Evolutionary conservation across 371 early-diverging fungal genomes (phyloP), one percentile per base, ranked within the genome.

Genomic region (Saksenaea oblongispora): DNA sequence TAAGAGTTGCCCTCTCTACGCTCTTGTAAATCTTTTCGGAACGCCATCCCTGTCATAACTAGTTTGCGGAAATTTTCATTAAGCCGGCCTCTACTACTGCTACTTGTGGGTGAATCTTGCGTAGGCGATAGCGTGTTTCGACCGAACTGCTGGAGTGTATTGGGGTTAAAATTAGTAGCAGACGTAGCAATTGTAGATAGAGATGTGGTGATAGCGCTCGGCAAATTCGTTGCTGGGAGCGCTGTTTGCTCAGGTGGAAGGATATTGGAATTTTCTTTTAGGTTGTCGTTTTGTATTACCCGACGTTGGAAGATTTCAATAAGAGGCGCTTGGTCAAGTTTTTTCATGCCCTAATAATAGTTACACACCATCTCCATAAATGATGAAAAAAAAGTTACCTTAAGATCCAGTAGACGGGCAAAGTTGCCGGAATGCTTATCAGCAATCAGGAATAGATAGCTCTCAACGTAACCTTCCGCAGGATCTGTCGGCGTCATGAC

Each of bases 401-500:
- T 97, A n/a, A 97, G 78, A n/a, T 90, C 91, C 62, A 96, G 73
- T 31, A 95, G 80, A 35, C 86, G 85, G 36, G 87, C 87, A 59
- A 95, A 94, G 27, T 85, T 85, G 27, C 75, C 75, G 3, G 82
- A 61, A 42, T 88, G 85, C 4, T 83, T 85, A 42, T 91, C 93
- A 0, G 87, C 87, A 58, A 91, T 92, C 24, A 98, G 80, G 44
- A 95, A 73, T n/a, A 95, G 63, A 66, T 94, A 97, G 36, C 93
- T 93, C 51, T 91, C 91, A 8, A 96, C 87, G 61, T 95, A 87
- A 28, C 87, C 93, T 8, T 93, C 93, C 5, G 85, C 66, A 0
- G 98, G 96, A 24, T 94, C 94, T 34, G 77, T 79, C 0, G 96
- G 93, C 3, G 92, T 87, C 85, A 98, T 82, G n/a, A 94, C 83